Evolutionary conservation across 2,329 filamentous ascomycete species (phyloP).

Genomic region (Colletotrichum horii): DNA sequence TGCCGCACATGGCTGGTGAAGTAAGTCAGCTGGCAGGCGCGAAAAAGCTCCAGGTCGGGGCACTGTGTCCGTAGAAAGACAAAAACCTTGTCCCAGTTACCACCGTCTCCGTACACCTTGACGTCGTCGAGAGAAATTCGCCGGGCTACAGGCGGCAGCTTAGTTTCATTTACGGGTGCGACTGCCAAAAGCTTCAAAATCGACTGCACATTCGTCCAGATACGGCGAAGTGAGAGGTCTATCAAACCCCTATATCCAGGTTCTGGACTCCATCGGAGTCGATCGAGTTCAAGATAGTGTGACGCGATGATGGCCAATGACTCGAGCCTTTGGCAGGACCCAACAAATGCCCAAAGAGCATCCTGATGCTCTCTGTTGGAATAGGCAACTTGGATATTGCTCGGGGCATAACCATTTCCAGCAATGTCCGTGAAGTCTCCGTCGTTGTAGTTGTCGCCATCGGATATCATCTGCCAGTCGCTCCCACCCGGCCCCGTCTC

Average conservation of each 20-base stretch:
- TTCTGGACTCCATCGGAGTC: neutral
- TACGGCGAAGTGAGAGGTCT: neutral
- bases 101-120: neutral
- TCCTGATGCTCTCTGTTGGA: conserved; percentile 2
- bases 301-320: neutral
- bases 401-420: neutral
- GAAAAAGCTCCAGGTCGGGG: neutral
- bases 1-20: neutral
- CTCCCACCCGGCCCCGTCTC: conserved; percentile 5
- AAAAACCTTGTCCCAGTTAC: neutral
- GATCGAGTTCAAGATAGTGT: neutral
- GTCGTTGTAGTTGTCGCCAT: neutral
- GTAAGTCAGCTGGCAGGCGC: neutral
- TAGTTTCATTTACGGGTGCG: neutral
- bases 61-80: neutral
- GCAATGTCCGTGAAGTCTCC: neutral
- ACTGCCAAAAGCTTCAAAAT: neutral
- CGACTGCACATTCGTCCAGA: neutral
- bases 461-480: neutral
- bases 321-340: neutral
- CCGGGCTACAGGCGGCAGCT: neutral
- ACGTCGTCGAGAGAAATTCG: neutral
- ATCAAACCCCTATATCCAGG: neutral
- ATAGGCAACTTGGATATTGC: conserved; percentile 2
- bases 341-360: neutral